Evolutionary conservation across 352 stramenopile species (phyloP), one percentile per base, ranked within the genome.

Genomic region (Phytophthora citricola): DNA sequence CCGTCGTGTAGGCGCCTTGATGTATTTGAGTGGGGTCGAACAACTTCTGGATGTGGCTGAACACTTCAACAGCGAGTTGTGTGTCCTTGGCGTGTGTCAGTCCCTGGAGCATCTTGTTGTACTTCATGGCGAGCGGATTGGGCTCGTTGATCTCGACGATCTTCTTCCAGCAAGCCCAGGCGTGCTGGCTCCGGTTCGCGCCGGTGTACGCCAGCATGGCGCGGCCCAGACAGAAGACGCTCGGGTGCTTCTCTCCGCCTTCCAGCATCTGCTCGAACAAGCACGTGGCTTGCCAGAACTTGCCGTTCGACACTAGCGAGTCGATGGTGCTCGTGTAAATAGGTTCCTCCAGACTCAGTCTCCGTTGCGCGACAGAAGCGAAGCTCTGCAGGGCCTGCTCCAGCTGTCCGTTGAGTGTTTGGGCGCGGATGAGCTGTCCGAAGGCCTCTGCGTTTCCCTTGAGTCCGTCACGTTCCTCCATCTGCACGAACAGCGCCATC

Each of bases 281-380:
- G 15, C 73, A 77, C 15, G 66, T 81, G 8, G 87, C 85, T 29
- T 91, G 79, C 83, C 85, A 93, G 68, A 88, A 77, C 36, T 90
- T 76, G 20, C 62, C 63, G 17, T 82, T 65, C 46, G 64, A 73
- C 52, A 92, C 79, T 15, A 95, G 73, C 49, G 79, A 64, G 58
- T 90, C 87, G 43, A 95, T 90, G 12, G 87, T 87, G 7, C 75
- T 77, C 4, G 87, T 91, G 78, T 91, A 91, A 52, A 94, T 93
- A 14, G 78, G 75, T 67, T 95, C 87, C 8, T 74, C 66, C 17
- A 95, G 64, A 29, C 51, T 43, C 14, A 95, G 10, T 0, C 73
- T 69, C 4, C 82, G 85, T 22, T 89, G 73, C 49, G 85, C 74
- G 15, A 74, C 83, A 0, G 73, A 74, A 27, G 80, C 71, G 44